Conservation (phyloP, 352 stramenopile species). For the Phytopythium sindhum region DNA sequence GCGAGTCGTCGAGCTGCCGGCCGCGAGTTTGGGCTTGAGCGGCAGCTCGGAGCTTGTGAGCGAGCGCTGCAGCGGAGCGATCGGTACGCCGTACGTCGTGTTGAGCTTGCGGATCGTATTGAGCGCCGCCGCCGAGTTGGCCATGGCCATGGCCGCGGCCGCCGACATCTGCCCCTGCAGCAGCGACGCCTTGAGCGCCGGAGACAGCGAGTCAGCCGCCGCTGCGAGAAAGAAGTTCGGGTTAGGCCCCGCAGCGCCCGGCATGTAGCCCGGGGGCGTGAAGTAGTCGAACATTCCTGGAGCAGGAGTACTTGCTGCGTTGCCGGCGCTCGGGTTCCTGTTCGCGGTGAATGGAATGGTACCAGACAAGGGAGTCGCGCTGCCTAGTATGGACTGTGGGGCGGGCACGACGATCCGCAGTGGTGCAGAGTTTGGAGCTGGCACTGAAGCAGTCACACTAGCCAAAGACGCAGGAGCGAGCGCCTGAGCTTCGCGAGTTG, state of each 20-base stretch:
- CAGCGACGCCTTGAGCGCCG: constrained; percentile 26
- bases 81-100: constrained; percentile 43
- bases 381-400: background rate
- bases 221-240: constrained; percentile 39
- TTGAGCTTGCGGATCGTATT: constrained; percentile 59
- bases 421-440: background rate
- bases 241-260: constrained; percentile 24
- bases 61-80: constrained; percentile 38
- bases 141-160: constrained; percentile 46
- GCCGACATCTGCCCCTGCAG: constrained; percentile 26
- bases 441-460: background rate
- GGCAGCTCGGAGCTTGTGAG: constrained; percentile 22
- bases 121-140: constrained; percentile 49
- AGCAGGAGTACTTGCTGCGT: constrained; percentile 2
- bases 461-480: background rate
- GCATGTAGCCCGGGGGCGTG: constrained; percentile 45
- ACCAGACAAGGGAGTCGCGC: constrained; percentile 1
- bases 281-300: constrained; percentile 51
- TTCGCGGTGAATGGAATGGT: constrained; percentile 5
- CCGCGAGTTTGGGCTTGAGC: constrained; percentile 41
- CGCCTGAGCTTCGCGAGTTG: background rate
- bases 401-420: constrained; percentile 33
- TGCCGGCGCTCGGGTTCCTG: constrained; percentile 3
- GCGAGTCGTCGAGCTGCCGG: constrained; percentile 14
- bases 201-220: constrained; percentile 33